phyloP scores from a whole-genome alignment of 305 asterid genomes.

The Rubia peregrina region DNA sequence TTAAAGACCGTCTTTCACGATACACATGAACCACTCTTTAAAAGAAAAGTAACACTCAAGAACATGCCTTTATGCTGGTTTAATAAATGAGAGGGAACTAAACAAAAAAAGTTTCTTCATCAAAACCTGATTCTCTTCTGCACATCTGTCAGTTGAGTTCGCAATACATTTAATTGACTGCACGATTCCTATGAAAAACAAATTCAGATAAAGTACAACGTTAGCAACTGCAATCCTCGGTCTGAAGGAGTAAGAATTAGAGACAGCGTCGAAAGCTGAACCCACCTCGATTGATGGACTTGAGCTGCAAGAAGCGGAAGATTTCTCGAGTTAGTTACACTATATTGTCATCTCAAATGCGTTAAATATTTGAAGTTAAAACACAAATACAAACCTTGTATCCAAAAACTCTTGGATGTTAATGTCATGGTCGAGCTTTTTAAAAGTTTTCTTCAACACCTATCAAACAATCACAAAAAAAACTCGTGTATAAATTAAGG shows the following conservation, averaged over 20 bases:
- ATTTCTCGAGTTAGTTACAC: conserved; percentile 3
- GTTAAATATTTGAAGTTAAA: not conserved
- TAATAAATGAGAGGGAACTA: not conserved
- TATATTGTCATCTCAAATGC: conserved; percentile 7
- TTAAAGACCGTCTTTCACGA: not conserved
- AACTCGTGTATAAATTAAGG: conserved; percentile 14
- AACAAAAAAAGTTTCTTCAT: conserved; percentile 11
- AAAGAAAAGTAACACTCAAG: not conserved
- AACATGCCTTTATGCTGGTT: not conserved
- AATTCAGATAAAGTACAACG: conserved; percentile 6
- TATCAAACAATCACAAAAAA: conserved; percentile 17
- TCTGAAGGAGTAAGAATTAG: not conserved
- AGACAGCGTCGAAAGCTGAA: not conserved
- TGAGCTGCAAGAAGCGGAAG: conserved; percentile 42
- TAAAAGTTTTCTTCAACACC: conserved; percentile 79
- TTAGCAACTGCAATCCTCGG: not conserved
- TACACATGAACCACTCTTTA: not conserved
- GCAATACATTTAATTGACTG: conserved; percentile 45
- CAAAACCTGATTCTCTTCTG: conserved; percentile 48
- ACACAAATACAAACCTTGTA: conserved; percentile 39
- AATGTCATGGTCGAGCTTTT: conserved; percentile 82
- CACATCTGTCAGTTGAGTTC: conserved; percentile 41
- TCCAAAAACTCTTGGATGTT: conserved; percentile 78
- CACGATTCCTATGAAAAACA: conserved; percentile 53
- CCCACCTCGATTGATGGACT: conserved; percentile 61